Evolutionary conservation across 768 basidiomycete species (phyloP), one percentile per base, ranked within the genome.

Genomic region (Trametes cinnabarina): DNA sequence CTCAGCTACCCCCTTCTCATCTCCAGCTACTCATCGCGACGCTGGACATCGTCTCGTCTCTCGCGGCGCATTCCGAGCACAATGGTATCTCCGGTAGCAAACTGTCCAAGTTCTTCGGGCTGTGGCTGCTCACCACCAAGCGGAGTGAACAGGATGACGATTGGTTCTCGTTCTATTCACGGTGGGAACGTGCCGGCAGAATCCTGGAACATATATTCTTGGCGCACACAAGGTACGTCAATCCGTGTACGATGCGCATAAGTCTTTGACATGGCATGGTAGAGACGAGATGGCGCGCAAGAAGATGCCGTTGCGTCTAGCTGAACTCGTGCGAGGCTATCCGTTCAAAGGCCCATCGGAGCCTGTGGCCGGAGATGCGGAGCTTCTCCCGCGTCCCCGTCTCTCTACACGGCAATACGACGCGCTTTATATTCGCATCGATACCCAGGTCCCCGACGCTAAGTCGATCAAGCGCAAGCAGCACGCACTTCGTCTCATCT

Each of bases 31-130:
- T 92, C 17, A 74, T 75, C 1, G 73, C 79, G 0, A 81, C 81
- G 0, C 73, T 92, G 3, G 81, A 84, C 49, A 70, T 90, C 8
- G 80, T 90, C 34, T 85, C 86, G 0, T 84, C 84, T 14, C 75
- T 92, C 6, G 87, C 90, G 0, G 79, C 87, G 3, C 87, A 87
- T 63, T 77, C 85, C 8, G 91, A 92, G 63, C 74, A 74, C 5
- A 92, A 87, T 65, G 80, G 89, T 48, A 84, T 84, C 1, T 89
- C 88, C 6, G 90, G 88, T 25, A 90, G 87, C 75, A 92, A 87
- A 66, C 76, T 92, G 8, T 82, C 85, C 28, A 90, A 85, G 69
- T 76, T 86, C 56, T 74, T 88, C 44, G 90, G 90, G 12, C 68
- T 90, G 47, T 92, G 90, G 90, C 71, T 92, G 20, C 72, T 92